A percentile compares a stretch with the other conserved stretches of the same genome.
phyloP scores from a whole-genome alignment of 2,329 filamentous ascomycete genomes.

The Paraconiothyrium sp. region DNA sequence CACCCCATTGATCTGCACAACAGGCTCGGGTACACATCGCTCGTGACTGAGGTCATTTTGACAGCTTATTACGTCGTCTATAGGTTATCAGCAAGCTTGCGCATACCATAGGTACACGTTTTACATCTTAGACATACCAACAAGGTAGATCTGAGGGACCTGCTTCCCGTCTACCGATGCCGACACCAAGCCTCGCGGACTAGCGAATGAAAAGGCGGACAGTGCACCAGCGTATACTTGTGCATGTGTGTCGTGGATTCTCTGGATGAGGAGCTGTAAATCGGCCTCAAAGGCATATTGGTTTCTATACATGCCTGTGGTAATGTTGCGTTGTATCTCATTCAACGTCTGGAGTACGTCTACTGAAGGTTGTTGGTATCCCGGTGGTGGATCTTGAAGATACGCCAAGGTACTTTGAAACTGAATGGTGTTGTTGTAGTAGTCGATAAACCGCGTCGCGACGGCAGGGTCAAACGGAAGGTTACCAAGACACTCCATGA shows the following conservation, averaged over 20 bases:
- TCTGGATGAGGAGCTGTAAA: constrained; percentile 39
- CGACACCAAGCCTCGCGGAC: constrained; percentile 36
- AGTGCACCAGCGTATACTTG: constrained; percentile 37
- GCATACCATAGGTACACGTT: constrained; percentile 45
- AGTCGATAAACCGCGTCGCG: constrained; percentile 55
- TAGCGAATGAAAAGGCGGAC: constrained; percentile 35
- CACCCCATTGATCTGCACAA: constrained; percentile 36
- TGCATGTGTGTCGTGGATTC: constrained; percentile 46
- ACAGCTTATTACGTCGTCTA: constrained; percentile 33
- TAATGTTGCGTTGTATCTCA: constrained; percentile 36
- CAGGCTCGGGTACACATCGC: constrained; percentile 32
- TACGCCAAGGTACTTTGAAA: constrained; percentile 55
- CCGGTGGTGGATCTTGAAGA: constrained; percentile 52
- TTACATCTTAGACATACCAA: constrained; percentile 13
- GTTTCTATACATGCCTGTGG: constrained; percentile 39
- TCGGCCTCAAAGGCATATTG: constrained; percentile 53
- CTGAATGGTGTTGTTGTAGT: constrained; percentile 56
- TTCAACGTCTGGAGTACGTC: constrained; percentile 43
- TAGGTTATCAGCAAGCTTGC: constrained; percentile 23
- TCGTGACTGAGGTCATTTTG: constrained; percentile 18
- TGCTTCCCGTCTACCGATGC: constrained; percentile 35
- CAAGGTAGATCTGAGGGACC: constrained; percentile 44
- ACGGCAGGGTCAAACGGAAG: constrained; percentile 58
- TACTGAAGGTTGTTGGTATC: constrained; percentile 53
- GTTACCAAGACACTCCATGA: constrained; percentile 50